Evolutionary conservation across 2,329 filamentous ascomycete species (phyloP).

Genomic region (Falciphora oryzae): DNA sequence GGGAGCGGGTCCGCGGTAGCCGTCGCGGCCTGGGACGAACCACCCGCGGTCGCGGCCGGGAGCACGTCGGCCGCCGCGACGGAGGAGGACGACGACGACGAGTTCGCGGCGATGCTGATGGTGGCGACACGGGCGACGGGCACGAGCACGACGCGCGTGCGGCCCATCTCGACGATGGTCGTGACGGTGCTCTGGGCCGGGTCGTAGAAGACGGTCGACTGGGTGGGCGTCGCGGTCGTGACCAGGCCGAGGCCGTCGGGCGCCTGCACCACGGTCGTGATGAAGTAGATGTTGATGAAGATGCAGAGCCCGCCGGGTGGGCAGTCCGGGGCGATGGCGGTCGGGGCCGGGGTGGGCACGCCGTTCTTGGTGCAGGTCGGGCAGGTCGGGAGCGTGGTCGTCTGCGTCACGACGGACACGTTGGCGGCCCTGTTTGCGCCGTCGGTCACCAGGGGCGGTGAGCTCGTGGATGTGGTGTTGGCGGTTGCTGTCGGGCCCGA

Average conservation of each 20-base stretch:
- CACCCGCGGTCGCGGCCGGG: too few relatives aligned
- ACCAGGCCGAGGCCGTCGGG: slow-evolving; percentile 29
- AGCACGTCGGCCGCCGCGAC: too few relatives aligned
- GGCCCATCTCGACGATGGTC: slow-evolving; percentile 6
- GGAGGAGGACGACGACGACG: not conserved
- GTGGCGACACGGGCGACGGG: slow-evolving; percentile 5
- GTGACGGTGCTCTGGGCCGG: slow-evolving; percentile 8
- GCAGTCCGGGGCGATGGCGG: not conserved
- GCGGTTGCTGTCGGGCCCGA: not conserved
- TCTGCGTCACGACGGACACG: not conserved
- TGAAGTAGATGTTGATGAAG: slow-evolving; percentile 5
- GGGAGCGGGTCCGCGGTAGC: not conserved
- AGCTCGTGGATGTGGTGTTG: slow-evolving; percentile 1
- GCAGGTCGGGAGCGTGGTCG: not conserved
- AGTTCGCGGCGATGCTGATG: not conserved
- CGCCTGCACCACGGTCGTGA: slow-evolving; percentile 1
- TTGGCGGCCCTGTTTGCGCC: not conserved
- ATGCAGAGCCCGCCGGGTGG: slow-evolving; percentile 2
- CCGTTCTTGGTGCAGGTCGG: slow-evolving; percentile 7
- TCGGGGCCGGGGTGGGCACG: not conserved
- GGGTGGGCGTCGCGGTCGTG: slow-evolving; percentile 21
- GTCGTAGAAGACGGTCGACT: slow-evolving; percentile 18
- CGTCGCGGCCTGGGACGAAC: too few relatives aligned
- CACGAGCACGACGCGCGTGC: slow-evolving; percentile 10
- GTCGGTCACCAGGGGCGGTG: not conserved